Base-by-base conservation (phyloP, 129 eudicot species). In the Calendula officinalis region DNA sequence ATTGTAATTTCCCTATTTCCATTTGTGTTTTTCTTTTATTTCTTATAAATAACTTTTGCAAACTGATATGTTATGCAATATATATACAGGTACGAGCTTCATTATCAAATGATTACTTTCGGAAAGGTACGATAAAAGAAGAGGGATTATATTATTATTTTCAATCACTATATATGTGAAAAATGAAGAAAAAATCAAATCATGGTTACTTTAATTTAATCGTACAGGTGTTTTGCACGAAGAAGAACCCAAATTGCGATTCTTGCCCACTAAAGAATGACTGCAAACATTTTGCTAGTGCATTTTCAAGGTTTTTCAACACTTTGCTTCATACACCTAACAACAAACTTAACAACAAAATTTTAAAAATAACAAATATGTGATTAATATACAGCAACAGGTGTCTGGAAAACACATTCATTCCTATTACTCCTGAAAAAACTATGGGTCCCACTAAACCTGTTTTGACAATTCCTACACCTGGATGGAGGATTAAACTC, bases 71-170 rank as follows among this genome's bases (percentile, higher is more conserved):
- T 45, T 10, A 47, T 37, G 12, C 38, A 52, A 65, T 35, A 2
- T 44, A 11, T 8, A 57, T 38, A 37, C 74, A 75, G 79, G 56
- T 41, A 67, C 2, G 74, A 75, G 27, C 79, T 75, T 34, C 79
- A 75, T 42, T 67, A 59, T 14, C 79, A 75, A 42, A 59, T 75
- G 79, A 75, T 67, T 9, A 67, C 74, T 44, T 74, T 75, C 6
- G 79, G 79, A 44, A 75, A 75, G 68, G 79, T 75, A 74, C 37
- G 15, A 56, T 34, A 7, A 61, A 10, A n/a, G n/a, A n/a, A n/a
- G n/a, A n/a, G n/a, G n/a, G n/a, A n/a, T n/a, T n/a, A n/a, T 34
- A 16, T 1, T 32, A 5, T 56, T 30, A 6, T 6, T 10, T 11
- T 60, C 11, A 17, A 42, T 22, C 13, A 22, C 41, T 22, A 38